Percentiles rank a stretch among this genome's conserved stretches.
phyloP scores from a whole-genome alignment of 1,284 basidiomycete genomes.

The Agroathelia rolfsii region DNA sequence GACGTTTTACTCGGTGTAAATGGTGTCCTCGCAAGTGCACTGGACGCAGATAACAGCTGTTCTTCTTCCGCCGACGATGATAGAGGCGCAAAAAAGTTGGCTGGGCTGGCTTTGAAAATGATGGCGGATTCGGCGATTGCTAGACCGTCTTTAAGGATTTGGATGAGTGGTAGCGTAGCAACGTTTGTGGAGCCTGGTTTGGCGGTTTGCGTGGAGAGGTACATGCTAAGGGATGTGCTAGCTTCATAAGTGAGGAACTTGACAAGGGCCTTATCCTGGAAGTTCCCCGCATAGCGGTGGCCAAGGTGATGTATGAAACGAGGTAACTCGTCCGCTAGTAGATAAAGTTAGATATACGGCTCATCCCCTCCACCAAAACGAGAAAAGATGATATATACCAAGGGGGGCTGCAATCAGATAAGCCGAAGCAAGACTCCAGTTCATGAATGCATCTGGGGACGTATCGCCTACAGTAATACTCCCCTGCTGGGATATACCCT shows the following conservation, averaged over 20 bases:
- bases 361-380: no score
- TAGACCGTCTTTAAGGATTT: conserved; percentile 44
- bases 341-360: no score
- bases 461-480: conserved; percentile 47
- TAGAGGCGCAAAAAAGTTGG: no score
- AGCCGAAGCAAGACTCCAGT: conserved; percentile 64
- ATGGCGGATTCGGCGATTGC: conserved; percentile 35
- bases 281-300: conserved; percentile 61
- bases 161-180: conserved; percentile 39
- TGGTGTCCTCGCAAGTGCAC: no score
- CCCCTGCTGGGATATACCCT: conserved; percentile 24
- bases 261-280: conserved; percentile 53
- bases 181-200: no score
- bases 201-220: conserved; percentile 29
- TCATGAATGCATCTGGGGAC: conserved; percentile 30
- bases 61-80: no score
- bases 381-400: no score
- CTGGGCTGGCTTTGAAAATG: conserved; percentile 40
- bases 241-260: conserved; percentile 74
- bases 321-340: conserved; percentile 52
- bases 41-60: conserved; percentile 11
- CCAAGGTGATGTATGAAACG: conserved; percentile 69
- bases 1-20: no score
- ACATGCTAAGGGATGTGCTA: conserved; percentile 67
- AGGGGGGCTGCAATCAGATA: conserved; percentile 53